These are phyloP conservation scores for Nemania diffusa DNA, from an alignment of 2,329 filamentous ascomycete species.

Conservation along the genomic window DNA sequence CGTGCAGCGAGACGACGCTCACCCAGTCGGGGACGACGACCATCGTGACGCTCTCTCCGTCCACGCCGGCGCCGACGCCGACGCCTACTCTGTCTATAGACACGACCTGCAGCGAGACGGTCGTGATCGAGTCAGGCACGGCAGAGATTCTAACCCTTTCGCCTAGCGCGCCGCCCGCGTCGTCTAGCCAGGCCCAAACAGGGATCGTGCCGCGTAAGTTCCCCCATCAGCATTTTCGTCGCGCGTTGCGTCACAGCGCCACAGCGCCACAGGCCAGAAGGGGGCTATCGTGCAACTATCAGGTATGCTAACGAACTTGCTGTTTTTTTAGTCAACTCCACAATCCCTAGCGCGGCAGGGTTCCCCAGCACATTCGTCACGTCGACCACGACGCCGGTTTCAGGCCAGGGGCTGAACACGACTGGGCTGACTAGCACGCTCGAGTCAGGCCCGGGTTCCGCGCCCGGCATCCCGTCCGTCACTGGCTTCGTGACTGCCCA, in stretches of 20 bases:
- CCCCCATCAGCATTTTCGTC: background rate
- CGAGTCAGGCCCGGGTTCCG: conserved; percentile 13
- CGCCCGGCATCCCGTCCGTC: conserved; percentile 24
- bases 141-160: conserved; percentile 24
- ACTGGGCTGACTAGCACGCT: conserved; percentile 7
- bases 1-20: conserved; percentile 26
- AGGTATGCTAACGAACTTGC: conserved; percentile 24
- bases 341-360: conserved; percentile 22
- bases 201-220: conserved; percentile 37
- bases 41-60: conserved; percentile 5
- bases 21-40: conserved; percentile 8
- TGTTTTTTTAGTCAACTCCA: conserved; percentile 33
- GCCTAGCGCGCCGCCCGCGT: conserved; percentile 18
- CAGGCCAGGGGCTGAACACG: conserved; percentile 24
- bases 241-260: background rate
- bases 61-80: background rate
- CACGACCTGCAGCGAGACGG: conserved; percentile 38
- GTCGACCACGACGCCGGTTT: conserved; percentile 37
- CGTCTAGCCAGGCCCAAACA: conserved; percentile 21
- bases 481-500: conserved; percentile 11
- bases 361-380: conserved; percentile 44
- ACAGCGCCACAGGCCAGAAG: background rate
- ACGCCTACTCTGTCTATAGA: conserved; percentile 24
- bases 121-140: conserved; percentile 31
- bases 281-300: background rate